These are phyloP conservation scores for Cardamine resedifolia DNA, from an alignment of 345 rosid genomes.

Conservation along the genomic window DNA sequence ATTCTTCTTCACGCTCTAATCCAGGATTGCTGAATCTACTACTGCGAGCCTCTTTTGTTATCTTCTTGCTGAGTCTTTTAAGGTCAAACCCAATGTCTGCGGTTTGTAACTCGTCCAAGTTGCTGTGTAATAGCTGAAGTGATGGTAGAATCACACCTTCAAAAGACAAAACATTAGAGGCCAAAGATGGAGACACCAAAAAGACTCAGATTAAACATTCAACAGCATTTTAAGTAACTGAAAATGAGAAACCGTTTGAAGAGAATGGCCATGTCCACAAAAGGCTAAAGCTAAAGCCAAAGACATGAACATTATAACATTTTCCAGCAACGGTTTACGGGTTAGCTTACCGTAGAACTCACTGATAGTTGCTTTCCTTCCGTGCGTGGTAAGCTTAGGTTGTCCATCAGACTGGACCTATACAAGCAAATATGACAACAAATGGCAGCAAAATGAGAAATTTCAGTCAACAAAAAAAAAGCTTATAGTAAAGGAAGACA, in stretches of 20 bases:
- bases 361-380: slow-evolving; percentile 87
- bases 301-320: neutral
- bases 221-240: neutral
- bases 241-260: neutral
- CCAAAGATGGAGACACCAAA: neutral
- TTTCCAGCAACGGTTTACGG: neutral
- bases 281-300: neutral
- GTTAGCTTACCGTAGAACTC: slow-evolving; percentile 77
- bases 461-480: neutral
- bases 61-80: slow-evolving; percentile 48
- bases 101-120: slow-evolving; percentile 54
- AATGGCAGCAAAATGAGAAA: neutral
- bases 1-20: slow-evolving; percentile 87
- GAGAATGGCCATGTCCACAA: neutral
- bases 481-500: slow-evolving; percentile 3
- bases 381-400: slow-evolving; percentile 54
- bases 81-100: slow-evolving; percentile 34
- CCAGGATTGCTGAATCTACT: slow-evolving; percentile 47
- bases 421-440: slow-evolving; percentile 8
- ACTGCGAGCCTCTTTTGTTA: slow-evolving; percentile 44
- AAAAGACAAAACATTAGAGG: slow-evolving; percentile 7
- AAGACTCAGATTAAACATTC: neutral
- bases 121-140: slow-evolving; percentile 67
- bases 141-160: slow-evolving; percentile 92
- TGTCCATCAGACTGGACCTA: slow-evolving; percentile 65